Base-by-base conservation (phyloP, 352 stramenopile species). In the Aphanomyces invadans region DNA sequence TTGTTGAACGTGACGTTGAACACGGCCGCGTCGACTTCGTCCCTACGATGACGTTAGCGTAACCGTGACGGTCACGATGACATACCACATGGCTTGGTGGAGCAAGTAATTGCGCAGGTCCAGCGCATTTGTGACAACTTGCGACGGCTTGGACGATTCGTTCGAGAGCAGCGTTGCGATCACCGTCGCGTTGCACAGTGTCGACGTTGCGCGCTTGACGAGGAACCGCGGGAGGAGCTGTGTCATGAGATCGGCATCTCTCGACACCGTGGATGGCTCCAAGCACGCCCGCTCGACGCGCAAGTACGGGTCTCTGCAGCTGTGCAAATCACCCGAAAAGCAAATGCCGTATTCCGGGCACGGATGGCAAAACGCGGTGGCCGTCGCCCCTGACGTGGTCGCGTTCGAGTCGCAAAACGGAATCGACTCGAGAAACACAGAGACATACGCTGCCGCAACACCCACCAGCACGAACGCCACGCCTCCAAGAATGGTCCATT, bases 1-100 rank as follows among this genome's bases (percentile, higher is more conserved):
- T 67, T 67, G 1, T 2, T 49, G 23, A 59, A 67, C 1, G 60
- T n/a, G 7, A 32, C 60, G 38, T 59, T 44, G 49, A 67, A 67
- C 11, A 15, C 60, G 10, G 25, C 60, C 2, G 39, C 15, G 39
- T 44, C 51, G n/a, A 23, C 29, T 15, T 36, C 25, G 7, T 66
- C 25, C 59, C 59, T 66, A 66, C 7, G 15, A 7, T 42, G 36
- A 42, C 36, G 36, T 42, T 42, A 42, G 7, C 36, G n/a, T n/a
- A n/a, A n/a, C n/a, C n/a, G n/a, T n/a, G n/a, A n/a, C n/a, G n/a
- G n/a, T n/a, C n/a, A n/a, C n/a, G n/a, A n/a, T n/a, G n/a, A 26
- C 26, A 26, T 32, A 67, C 60, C 60, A 67, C 19, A 45, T 67
- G 46, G 60, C 60, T 59, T 67, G 60, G 25, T 10, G 55, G 33